Conservation (phyloP, 164 flowering plant species). For the Vitis labrusca region DNA sequence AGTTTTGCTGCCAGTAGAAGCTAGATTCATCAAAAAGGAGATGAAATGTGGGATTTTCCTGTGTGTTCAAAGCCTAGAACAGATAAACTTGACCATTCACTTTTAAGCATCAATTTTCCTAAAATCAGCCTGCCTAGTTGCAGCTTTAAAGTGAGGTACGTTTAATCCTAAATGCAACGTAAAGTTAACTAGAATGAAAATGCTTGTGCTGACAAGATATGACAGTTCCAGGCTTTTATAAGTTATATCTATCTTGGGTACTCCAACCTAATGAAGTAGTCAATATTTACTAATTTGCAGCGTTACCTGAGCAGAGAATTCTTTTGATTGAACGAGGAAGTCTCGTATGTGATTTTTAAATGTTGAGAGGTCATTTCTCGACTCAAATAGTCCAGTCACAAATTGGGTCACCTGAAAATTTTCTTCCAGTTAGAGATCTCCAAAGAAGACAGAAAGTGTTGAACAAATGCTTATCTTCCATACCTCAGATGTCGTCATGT, state of each 20-base stretch:
- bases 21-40: no score
- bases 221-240: no score
- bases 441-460: not conserved
- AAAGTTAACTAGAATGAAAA: not conserved
- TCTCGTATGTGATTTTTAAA: constrained; percentile 88
- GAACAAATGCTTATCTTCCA: not conserved
- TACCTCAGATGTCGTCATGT: constrained; percentile 91
- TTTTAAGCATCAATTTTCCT: no score
- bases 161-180: no score
- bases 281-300: not conserved
- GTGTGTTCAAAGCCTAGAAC: no score
- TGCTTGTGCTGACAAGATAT: no score
- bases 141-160: no score
- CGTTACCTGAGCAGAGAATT: constrained; percentile 93
- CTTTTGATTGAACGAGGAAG: constrained; percentile 96
- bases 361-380: constrained; percentile 66
- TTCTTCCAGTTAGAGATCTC: constrained; percentile 1
- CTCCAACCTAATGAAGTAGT: not conserved
- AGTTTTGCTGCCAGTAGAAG: no score
- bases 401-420: constrained; percentile 77
- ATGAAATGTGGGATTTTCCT: no score
- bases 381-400: constrained; percentile 83
- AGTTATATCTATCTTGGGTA: no score
- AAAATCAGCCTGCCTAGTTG: no score
- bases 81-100: no score